Conservation (phyloP, 1,139 yeast genomes). For the Komagataea norvegica region DNA sequence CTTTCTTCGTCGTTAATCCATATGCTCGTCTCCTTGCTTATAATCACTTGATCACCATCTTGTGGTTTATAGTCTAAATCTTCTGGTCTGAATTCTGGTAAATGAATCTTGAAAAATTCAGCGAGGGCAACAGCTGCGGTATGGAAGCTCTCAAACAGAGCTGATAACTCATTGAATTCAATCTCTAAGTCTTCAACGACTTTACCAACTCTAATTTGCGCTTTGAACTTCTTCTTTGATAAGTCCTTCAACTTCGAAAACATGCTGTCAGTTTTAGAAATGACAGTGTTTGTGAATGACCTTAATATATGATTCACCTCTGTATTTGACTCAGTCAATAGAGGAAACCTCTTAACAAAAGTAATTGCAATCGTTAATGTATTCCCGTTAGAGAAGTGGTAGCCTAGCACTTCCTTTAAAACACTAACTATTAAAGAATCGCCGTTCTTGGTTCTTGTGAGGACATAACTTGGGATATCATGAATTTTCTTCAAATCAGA, state of each 20-base stretch:
- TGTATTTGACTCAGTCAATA: slow-evolving; percentile 27
- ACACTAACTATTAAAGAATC: slow-evolving; percentile 44
- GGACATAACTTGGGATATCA: slow-evolving; percentile 38
- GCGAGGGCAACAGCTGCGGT: slow-evolving; percentile 43
- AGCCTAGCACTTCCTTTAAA: slow-evolving; percentile 50
- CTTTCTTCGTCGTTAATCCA: slow-evolving; percentile 70
- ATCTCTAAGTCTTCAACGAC: slow-evolving; percentile 48
- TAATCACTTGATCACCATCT: slow-evolving; percentile 16
- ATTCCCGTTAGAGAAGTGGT: slow-evolving; percentile 44
- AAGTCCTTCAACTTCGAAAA: slow-evolving; percentile 35
- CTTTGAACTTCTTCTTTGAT: slow-evolving; percentile 42
- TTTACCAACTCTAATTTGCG: slow-evolving; percentile 65
- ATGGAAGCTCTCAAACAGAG: slow-evolving; percentile 43
- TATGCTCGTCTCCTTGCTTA: slow-evolving; percentile 36
- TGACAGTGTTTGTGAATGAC: slow-evolving; percentile 45
- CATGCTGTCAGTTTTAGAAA: slow-evolving; percentile 34
- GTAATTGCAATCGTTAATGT: slow-evolving; percentile 44
- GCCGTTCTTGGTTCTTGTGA: slow-evolving; percentile 28
- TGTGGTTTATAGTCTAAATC: slow-evolving; percentile 19
- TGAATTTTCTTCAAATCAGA: slow-evolving; percentile 33
- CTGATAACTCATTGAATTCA: slow-evolving; percentile 37
- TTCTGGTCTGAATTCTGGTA: slow-evolving; percentile 27
- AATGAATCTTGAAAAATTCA: slow-evolving; percentile 33
- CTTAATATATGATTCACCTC: slow-evolving; percentile 25
- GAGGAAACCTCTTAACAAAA: slow-evolving; percentile 48